These are phyloP conservation scores for Coniella vitis DNA, from an alignment of 2,329 filamentous ascomycete genomes.

Conservation along the genomic window DNA sequence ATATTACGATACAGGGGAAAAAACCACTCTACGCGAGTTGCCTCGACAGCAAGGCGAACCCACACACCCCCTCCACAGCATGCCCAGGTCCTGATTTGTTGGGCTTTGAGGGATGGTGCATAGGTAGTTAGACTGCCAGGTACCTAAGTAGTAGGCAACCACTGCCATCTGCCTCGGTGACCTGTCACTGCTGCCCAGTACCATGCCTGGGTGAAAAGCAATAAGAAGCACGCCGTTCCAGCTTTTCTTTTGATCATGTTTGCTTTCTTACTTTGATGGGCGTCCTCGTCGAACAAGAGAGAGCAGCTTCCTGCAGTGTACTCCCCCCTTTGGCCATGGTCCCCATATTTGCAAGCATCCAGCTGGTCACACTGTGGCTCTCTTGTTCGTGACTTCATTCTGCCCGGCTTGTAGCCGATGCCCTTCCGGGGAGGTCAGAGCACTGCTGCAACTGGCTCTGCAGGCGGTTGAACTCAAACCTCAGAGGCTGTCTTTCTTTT, in stretches of 20 bases:
- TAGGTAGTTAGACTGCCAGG: no score
- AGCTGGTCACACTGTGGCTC: slow-evolving; percentile 4
- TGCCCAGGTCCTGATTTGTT: slow-evolving; percentile 17
- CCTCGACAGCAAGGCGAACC: slow-evolving; percentile 21
- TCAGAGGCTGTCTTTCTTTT: no score
- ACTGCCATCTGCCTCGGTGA: slow-evolving; percentile 4
- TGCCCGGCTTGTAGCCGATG: slow-evolving; percentile 7
- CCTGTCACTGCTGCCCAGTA: slow-evolving; percentile 1
- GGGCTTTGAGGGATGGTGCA: slow-evolving; percentile 4
- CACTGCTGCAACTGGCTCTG: no score
- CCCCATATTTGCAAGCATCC: slow-evolving; percentile 6
- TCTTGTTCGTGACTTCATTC: slow-evolving; percentile 13
- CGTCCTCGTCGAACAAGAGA: slow-evolving; percentile 17
- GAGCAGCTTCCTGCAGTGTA: slow-evolving; percentile 15
- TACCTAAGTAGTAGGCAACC: slow-evolving; percentile 9
- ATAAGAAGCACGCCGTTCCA: slow-evolving; percentile 11
- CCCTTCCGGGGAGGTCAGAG: not conserved
- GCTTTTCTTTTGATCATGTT: slow-evolving; percentile 3
- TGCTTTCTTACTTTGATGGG: slow-evolving; percentile 14
- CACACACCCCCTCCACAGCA: slow-evolving; percentile 17
- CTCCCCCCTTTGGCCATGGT: slow-evolving; percentile 8
- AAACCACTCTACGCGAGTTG: slow-evolving; percentile 27
- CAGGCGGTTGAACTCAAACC: no score
- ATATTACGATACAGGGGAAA: slow-evolving; percentile 2
- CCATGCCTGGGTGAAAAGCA: slow-evolving; percentile 17